phyloP scores from a whole-genome alignment of 176 grass and related monocot genomes.

The Aegilops tauschii region DNA sequence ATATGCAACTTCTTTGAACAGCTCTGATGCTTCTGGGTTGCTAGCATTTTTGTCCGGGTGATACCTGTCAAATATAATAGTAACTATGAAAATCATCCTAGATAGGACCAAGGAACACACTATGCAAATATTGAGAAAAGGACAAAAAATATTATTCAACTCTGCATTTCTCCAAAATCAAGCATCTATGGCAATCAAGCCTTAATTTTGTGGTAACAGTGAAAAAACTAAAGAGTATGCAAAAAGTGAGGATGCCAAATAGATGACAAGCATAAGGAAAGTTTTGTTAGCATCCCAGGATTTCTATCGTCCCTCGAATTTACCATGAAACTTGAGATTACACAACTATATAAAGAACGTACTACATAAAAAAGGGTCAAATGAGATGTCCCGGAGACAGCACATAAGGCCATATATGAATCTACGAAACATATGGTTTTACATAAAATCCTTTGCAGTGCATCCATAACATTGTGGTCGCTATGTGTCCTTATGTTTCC shows the following conservation, averaged over 20 bases:
- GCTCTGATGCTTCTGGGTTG: slow-evolving; percentile 95
- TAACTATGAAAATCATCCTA: slow-evolving; percentile 15
- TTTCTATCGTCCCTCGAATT: neutral
- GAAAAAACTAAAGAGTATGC: neutral
- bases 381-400: neutral
- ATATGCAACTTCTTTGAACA: slow-evolving; percentile 99
- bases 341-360: neutral
- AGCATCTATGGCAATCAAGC: neutral
- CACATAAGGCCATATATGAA: neutral
- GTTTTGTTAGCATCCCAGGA: neutral
- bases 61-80: slow-evolving; percentile 56
- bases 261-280: neutral
- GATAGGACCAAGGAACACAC: neutral
- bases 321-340: neutral
- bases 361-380: neutral
- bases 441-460: neutral
- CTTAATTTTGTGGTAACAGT: slow-evolving; percentile 4
- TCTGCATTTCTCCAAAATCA: neutral
- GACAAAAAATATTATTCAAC: neutral
- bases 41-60: slow-evolving; percentile 96
- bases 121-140: neutral
- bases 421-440: neutral
- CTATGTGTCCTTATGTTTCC: neutral
- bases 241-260: slow-evolving; percentile 3
- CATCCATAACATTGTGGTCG: neutral